Base-by-base conservation (phyloP, 2,329 filamentous ascomycete genomes). In the Fusarium sp. region DNA sequence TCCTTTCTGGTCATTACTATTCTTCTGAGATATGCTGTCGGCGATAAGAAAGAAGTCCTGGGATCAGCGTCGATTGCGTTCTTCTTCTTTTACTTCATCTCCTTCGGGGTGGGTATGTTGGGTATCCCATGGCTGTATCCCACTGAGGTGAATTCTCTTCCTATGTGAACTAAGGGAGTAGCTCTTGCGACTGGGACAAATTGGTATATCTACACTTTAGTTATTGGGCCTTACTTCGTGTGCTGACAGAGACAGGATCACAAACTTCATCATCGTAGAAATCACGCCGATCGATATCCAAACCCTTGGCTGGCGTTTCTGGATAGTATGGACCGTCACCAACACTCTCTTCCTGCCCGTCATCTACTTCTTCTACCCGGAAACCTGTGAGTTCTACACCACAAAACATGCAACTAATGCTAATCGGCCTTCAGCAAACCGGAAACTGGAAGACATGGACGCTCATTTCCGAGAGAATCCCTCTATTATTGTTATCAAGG, bases 241-340 rank as follows among this genome's bases (percentile, higher is more conserved):
- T 7, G n/a, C 19, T 54, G 5, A 57, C 7, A 1, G 9, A 13
- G 3, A 1, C 11, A 63, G 73, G 73, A 69, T 74, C 22, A 71
- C 65, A 39, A 74, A 74, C 33, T 73, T 71, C 14, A 66, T 75
- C 14, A 62, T 79, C 13, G 78, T 79, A 17, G 68, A 79, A 47
- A 77, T 81, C 50, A 81, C 78, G 0, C 77, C 79, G 0, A 73
- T 75, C 13, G 77, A 74, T 6, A 79, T 79, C 49, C 72, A 80
- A 19, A 83, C 81, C 20, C 77, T 87, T 0, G 80, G 80, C 2
- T 87, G 83, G 79, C 80, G 79, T 39, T 87, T 83, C 71, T 87
- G 81, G 76, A 80, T 87, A 33, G 80, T 87, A 52, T 87, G 81
- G 78, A 79, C 82, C 3, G 78, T 83, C 15, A 80, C 85, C 56